These are phyloP conservation scores for Rhodofomes roseus DNA, from an alignment of 1,284 basidiomycete genomes.

Conservation along the genomic window DNA sequence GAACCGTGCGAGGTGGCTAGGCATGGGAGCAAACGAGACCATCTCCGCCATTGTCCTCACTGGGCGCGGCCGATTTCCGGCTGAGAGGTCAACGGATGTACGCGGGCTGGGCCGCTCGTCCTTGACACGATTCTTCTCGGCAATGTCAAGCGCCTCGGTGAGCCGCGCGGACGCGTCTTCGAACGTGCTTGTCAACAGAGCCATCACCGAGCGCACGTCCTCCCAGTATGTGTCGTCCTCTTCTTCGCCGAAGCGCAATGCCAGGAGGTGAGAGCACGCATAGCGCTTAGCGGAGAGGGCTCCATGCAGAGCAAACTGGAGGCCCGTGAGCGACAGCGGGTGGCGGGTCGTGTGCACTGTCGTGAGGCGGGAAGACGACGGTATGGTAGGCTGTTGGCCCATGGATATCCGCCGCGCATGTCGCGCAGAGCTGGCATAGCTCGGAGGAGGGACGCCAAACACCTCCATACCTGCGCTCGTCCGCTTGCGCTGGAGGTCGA, in stretches of 20 bases:
- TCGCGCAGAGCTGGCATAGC: slow-evolving; percentile 9
- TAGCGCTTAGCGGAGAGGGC: slow-evolving; percentile 69
- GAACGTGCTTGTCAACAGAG: slow-evolving; percentile 60
- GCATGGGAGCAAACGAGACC: slow-evolving; percentile 67
- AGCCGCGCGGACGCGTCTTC: slow-evolving; percentile 60
- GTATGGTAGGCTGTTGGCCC: slow-evolving; percentile 14
- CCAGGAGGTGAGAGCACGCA: slow-evolving; percentile 71
- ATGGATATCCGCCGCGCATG: slow-evolving; percentile 7
- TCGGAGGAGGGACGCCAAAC: slow-evolving; percentile 34
- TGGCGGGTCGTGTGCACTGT: slow-evolving; percentile 56
- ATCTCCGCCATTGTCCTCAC: slow-evolving; percentile 26
- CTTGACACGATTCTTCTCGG: slow-evolving; percentile 43
- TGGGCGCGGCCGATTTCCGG: slow-evolving; percentile 5
- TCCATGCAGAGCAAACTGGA: slow-evolving; percentile 55
- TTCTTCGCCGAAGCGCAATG: slow-evolving; percentile 56
- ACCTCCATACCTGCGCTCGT: slow-evolving; percentile 46
- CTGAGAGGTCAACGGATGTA: slow-evolving; percentile 12
- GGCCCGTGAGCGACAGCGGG: slow-evolving; percentile 59
- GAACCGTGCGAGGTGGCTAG: slow-evolving; percentile 60
- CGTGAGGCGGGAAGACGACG: slow-evolving; percentile 45
- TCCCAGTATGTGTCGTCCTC: slow-evolving; percentile 76
- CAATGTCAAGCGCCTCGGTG: slow-evolving; percentile 54
- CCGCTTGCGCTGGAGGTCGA: slow-evolving; percentile 53
- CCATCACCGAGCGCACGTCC: slow-evolving; percentile 70
- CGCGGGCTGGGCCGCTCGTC: slow-evolving; percentile 46